phyloP scores from a whole-genome alignment of 2,329 filamentous ascomycete genomes.

The Magnaporthiopsis poae region DNA sequence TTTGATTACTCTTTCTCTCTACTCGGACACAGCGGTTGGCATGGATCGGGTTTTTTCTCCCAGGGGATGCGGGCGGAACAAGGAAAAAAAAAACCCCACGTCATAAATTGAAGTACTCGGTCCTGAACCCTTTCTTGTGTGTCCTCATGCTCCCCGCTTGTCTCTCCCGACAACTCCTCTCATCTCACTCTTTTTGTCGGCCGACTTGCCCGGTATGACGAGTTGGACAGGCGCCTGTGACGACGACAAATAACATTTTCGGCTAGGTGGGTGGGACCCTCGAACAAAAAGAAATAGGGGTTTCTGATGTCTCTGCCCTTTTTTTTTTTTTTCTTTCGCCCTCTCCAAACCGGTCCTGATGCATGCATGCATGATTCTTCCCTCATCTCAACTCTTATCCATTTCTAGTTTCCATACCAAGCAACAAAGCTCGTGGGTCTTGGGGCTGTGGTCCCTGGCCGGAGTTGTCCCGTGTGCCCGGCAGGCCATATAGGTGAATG shows the following conservation, averaged over 20 bases:
- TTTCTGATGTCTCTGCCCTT: not conserved
- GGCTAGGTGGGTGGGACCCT: not conserved
- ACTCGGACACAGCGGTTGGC: conserved; percentile 4
- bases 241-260: not conserved
- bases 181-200: not conserved
- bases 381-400: not conserved
- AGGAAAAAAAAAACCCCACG: not conserved
- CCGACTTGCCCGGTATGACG: not conserved
- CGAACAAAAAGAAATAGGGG: not conserved
- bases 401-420: not conserved
- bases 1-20: conserved; percentile 7
- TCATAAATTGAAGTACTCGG: not conserved
- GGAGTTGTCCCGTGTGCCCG: not conserved
- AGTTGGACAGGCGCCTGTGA: not conserved
- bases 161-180: not conserved
- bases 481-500: not conserved
- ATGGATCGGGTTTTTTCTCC: not conserved
- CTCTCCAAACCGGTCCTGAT: not conserved
- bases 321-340: conserved; percentile 1
- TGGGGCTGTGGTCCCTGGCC: not conserved
- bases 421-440: not conserved
- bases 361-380: not conserved
- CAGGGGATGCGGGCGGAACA: not conserved
- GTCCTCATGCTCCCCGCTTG: not conserved
- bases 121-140: not conserved